Conservation (phyloP, 148 eudicot genomes). For the Spergularia bocconei region DNA sequence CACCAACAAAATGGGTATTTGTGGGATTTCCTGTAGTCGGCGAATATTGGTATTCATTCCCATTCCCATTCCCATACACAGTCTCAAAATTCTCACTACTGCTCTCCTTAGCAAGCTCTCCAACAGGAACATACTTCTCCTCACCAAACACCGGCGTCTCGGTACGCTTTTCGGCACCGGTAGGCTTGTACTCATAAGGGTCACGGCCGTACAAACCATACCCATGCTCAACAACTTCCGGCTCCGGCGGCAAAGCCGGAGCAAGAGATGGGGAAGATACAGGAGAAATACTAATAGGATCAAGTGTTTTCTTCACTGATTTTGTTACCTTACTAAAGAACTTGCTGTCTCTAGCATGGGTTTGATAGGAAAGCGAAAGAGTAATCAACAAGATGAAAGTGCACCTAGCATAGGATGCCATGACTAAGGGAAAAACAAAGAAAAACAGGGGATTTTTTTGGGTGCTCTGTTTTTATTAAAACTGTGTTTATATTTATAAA, state of each 20-base stretch:
- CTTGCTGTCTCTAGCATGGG: conserved; percentile 39
- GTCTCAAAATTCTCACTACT: conserved; percentile 11
- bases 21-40: not conserved
- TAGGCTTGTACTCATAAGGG: conserved; percentile 24
- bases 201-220: conserved; percentile 43
- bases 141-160: conserved; percentile 10
- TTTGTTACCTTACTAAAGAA: conserved; percentile 35
- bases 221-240: conserved; percentile 18
- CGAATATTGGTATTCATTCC: not conserved
- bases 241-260: conserved; percentile 19
- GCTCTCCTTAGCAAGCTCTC: conserved; percentile 17
- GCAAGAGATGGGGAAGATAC: conserved; percentile 15
- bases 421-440: not conserved
- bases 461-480: conserved; percentile 5
- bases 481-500: conserved; percentile 14
- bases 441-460: not conserved
- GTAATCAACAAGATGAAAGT: conserved; percentile 18
- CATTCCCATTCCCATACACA: conserved; percentile 15
- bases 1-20: not conserved
- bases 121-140: conserved; percentile 21
- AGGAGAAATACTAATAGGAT: conserved; percentile 17
- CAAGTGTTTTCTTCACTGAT: conserved; percentile 1
- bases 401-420: conserved; percentile 35
- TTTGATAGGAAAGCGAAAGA: conserved; percentile 17
- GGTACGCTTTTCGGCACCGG: conserved; percentile 9